Conservation (phyloP, 345 rosid genomes). For the Gossypium rotundifolium region DNA sequence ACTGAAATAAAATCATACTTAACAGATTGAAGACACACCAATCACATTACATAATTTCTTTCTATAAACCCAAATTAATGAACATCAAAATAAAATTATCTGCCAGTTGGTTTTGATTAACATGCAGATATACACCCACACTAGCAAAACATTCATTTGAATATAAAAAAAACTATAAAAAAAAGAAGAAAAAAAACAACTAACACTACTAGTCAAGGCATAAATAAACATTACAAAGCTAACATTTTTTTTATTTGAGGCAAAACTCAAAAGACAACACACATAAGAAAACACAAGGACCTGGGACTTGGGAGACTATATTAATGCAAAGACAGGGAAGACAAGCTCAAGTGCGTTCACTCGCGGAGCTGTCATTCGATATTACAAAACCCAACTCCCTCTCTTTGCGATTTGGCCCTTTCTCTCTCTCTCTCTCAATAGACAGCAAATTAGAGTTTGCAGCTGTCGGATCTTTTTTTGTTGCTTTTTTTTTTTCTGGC, state of each 20-base stretch:
- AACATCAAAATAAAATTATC: background rate
- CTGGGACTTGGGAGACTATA: conserved; percentile 41
- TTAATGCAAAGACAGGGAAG: conserved; percentile 55
- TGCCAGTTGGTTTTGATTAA: conserved; percentile 1
- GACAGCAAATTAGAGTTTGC: conserved; percentile 56
- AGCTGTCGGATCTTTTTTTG: conserved; percentile 27
- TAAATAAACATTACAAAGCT: background rate
- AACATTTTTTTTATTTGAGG: background rate
- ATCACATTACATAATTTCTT: background rate
- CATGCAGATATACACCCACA: background rate
- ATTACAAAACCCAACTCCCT: conserved; percentile 33
- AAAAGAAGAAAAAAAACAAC: background rate
- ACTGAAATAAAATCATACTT: too few relatives aligned
- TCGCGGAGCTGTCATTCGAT: conserved; percentile 49
- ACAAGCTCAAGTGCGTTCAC: conserved; percentile 37
- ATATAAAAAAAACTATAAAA: background rate
- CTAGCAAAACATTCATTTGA: background rate
- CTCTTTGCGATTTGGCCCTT: background rate
- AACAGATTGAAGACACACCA: background rate
- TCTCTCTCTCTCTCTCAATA: conserved; percentile 14
- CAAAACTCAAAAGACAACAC: background rate
- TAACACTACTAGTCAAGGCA: background rate
- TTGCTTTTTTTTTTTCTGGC: background rate
- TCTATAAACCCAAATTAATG: background rate
- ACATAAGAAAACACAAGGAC: background rate